These are phyloP conservation scores for Pyricularia grisea DNA, from an alignment of 2,329 filamentous ascomycete species.

Conservation along the genomic window DNA sequence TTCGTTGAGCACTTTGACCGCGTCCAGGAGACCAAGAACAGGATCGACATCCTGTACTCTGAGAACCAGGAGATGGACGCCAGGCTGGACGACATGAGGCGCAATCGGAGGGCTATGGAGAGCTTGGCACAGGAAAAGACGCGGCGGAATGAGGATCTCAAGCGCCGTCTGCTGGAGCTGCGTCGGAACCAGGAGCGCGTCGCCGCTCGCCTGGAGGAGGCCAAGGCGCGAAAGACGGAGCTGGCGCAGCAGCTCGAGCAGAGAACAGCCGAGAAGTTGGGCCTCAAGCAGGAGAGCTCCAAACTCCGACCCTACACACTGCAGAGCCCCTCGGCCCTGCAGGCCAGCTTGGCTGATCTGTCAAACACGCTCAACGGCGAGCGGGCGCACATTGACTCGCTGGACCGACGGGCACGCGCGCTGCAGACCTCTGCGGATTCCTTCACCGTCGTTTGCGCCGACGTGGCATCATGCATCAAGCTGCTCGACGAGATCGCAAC, in stretches of 20 bases:
- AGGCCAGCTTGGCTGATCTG: slow-evolving; percentile 72
- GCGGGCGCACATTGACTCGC: slow-evolving; percentile 74
- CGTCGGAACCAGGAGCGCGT: slow-evolving; percentile 76
- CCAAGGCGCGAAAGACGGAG: slow-evolving; percentile 69
- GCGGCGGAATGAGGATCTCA: slow-evolving; percentile 77
- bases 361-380: slow-evolving; percentile 69
- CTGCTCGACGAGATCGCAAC: slow-evolving; percentile 76
- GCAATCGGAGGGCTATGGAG: slow-evolving; percentile 72
- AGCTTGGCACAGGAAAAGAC: slow-evolving; percentile 76
- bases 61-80: slow-evolving; percentile 84
- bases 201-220: slow-evolving; percentile 70
- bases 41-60: slow-evolving; percentile 75
- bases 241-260: slow-evolving; percentile 65
- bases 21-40: slow-evolving; percentile 72
- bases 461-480: slow-evolving; percentile 82
- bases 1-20: slow-evolving; percentile 95
- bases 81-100: slow-evolving; percentile 70
- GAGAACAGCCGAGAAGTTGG: slow-evolving; percentile 59
- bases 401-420: slow-evolving; percentile 81
- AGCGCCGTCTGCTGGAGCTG: slow-evolving; percentile 70
- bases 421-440: slow-evolving; percentile 88
- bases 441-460: slow-evolving; percentile 72
- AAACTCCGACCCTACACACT: slow-evolving; percentile 89
- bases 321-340: slow-evolving; percentile 76
- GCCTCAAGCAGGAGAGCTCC: slow-evolving; percentile 71